Conservation (phyloP, 345 rosid genomes). For the Triadica sebifera region DNA sequence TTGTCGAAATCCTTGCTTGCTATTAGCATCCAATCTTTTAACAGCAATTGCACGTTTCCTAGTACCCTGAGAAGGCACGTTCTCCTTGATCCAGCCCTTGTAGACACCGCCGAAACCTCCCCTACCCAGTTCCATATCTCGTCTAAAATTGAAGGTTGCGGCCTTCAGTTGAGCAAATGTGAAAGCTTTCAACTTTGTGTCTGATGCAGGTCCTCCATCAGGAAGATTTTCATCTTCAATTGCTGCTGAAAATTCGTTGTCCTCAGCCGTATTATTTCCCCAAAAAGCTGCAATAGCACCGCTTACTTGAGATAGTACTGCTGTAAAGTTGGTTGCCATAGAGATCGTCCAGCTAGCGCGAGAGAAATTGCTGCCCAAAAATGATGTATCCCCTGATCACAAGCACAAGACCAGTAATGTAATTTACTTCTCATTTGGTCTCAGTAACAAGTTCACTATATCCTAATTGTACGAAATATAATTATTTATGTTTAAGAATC, state of each 20-base stretch:
- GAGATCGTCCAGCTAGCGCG: conserved; percentile 7
- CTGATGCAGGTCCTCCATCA: not conserved
- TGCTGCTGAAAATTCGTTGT: conserved; percentile 7
- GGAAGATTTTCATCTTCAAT: conserved; percentile 8
- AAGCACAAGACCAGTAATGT: not conserved
- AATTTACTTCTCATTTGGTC: no score
- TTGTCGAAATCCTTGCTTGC: conserved; percentile 21
- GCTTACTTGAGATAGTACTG: conserved; percentile 14
- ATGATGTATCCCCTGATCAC: conserved; percentile 2
- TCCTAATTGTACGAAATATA: no score
- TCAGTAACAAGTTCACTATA: no score
- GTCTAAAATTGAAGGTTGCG: conserved; percentile 19
- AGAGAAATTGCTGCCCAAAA: conserved; percentile 9
- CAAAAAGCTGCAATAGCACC: conserved; percentile 7
- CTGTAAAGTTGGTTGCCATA: conserved; percentile 15
- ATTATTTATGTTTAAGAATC: no score
- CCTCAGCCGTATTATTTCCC: conserved; percentile 1
- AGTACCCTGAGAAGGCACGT: not conserved
- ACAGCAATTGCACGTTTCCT: conserved; percentile 14
- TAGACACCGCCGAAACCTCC: conserved; percentile 23
- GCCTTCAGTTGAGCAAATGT: conserved; percentile 16
- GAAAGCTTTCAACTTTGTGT: conserved; percentile 14
- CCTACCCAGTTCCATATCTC: conserved; percentile 13
- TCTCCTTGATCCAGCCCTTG: conserved; percentile 26
- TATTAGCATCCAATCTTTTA: conserved; percentile 8